Evolutionary conservation across 495 filamentous ascomycete species (phyloP).

Genomic region (Emericellopsis terricola): DNA sequence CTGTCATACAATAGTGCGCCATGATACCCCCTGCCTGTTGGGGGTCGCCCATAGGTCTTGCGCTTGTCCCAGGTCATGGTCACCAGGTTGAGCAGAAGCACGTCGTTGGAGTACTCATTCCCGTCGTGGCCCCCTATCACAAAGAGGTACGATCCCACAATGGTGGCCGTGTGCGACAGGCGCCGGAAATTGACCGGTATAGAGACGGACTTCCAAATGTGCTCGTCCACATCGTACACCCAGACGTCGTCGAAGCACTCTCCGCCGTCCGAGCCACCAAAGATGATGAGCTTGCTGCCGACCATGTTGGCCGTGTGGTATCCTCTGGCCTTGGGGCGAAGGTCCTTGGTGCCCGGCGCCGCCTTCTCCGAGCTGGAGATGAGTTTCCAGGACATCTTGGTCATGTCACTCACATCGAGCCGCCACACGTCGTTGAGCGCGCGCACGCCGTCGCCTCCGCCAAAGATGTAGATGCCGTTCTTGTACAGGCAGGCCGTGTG

Average conservation of each 20-base stretch:
- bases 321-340: constrained; percentile 38
- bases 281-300: constrained; percentile 47
- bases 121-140: constrained; percentile 50
- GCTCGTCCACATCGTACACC: constrained; percentile 44
- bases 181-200: constrained; percentile 36
- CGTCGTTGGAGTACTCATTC: constrained; percentile 46
- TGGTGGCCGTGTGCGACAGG: constrained; percentile 44
- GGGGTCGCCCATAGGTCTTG: constrained; percentile 41
- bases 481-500: constrained; percentile 50
- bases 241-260: constrained; percentile 53
- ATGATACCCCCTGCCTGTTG: constrained; percentile 43
- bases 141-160: constrained; percentile 48
- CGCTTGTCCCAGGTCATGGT: constrained; percentile 51
- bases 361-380: constrained; percentile 23
- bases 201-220: constrained; percentile 31
- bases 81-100: constrained; percentile 45
- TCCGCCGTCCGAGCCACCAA: constrained; percentile 44
- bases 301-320: constrained; percentile 58
- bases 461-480: constrained; percentile 49
- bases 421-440: constrained; percentile 52
- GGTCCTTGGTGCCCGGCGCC: constrained; percentile 8
- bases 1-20: constrained; percentile 43
- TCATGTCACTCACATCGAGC: constrained; percentile 41
- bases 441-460: constrained; percentile 44
- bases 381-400: constrained; percentile 44